These are phyloP conservation scores for Termitomyces heimii DNA, from an alignment of 768 basidiomycete genomes.

Conservation along the genomic window DNA sequence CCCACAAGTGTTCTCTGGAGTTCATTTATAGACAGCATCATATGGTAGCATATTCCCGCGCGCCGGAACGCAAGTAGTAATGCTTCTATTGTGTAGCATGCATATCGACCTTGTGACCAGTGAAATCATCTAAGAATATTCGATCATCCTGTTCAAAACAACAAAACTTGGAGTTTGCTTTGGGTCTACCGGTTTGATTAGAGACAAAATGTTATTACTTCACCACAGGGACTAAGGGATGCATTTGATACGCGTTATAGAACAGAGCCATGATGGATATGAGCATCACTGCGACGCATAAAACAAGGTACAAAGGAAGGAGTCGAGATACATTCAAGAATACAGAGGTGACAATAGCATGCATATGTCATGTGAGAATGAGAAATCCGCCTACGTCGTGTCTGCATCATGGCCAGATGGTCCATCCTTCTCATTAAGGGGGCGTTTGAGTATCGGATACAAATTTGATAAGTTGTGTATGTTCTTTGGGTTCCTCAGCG, in stretches of 20 bases:
- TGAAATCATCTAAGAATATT: background rate
- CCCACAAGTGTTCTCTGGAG: constrained; percentile 6
- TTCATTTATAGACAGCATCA: constrained; percentile 13
- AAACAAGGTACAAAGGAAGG: background rate
- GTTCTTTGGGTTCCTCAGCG: constrained; percentile 1
- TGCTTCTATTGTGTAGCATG: background rate
- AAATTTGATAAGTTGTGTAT: background rate
- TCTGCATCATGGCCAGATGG: background rate
- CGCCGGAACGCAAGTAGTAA: constrained; percentile 9
- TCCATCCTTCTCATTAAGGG: background rate
- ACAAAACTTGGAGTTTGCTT: background rate
- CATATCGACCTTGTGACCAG: background rate
- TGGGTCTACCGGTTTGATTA: background rate
- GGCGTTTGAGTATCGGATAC: background rate
- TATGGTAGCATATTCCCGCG: constrained; percentile 7
- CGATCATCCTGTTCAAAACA: background rate
- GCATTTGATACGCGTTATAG: background rate
- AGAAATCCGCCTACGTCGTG: background rate
- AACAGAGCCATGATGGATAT: background rate
- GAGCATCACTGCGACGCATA: background rate
- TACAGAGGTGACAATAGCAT: background rate
- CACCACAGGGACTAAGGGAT: background rate
- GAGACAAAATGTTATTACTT: too few relatives aligned
- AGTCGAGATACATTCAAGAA: background rate
- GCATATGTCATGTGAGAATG: background rate